Percentiles rank a stretch among this genome's conserved stretches.
Evolutionary conservation across 2,329 filamentous ascomycete genomes (phyloP).

Genomic region (Penicillium sp.): DNA sequence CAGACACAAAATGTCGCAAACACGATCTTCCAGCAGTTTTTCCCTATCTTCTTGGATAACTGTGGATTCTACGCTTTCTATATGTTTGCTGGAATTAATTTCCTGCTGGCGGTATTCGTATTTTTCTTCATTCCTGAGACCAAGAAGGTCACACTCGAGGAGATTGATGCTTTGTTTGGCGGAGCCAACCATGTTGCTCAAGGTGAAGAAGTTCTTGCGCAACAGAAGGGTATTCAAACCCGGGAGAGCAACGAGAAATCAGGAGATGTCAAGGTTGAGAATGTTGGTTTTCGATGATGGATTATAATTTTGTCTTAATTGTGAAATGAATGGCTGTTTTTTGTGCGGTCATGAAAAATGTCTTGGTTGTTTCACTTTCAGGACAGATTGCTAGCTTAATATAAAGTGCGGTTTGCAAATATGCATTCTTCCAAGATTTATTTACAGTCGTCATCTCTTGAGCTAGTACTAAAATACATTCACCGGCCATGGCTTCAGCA

Average conservation of each 20-base stretch:
- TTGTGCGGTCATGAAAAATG: background rate
- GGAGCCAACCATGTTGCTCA: constrained; percentile 41
- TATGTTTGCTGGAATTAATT: constrained; percentile 59
- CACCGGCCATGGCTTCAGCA: constrained; percentile 19
- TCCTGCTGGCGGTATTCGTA: constrained; percentile 55
- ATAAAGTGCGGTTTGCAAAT: constrained; percentile 2
- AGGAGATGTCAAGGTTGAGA: constrained; percentile 27
- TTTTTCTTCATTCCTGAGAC: constrained; percentile 59
- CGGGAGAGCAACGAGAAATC: constrained; percentile 21
- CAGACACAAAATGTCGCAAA: constrained; percentile 68
- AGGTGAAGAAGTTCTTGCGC: constrained; percentile 36
- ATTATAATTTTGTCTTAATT: background rate
- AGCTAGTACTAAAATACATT: too few species aligned
- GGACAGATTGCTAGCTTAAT: constrained; percentile 7
- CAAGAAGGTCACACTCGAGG: constrained; percentile 46
- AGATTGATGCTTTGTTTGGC: constrained; percentile 44
- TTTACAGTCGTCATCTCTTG: constrained; percentile 1
- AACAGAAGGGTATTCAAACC: constrained; percentile 26
- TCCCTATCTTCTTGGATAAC: constrained; percentile 68
- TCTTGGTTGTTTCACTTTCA: background rate
- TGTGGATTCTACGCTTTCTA: constrained; percentile 61
- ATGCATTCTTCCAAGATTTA: background rate
- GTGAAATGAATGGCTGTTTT: background rate
- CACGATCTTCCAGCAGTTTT: constrained; percentile 71
- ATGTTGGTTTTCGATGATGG: constrained; percentile 17